phyloP scores from a whole-genome alignment of 2,329 filamentous ascomycete genomes.

The Plenodomus biglobosus region DNA sequence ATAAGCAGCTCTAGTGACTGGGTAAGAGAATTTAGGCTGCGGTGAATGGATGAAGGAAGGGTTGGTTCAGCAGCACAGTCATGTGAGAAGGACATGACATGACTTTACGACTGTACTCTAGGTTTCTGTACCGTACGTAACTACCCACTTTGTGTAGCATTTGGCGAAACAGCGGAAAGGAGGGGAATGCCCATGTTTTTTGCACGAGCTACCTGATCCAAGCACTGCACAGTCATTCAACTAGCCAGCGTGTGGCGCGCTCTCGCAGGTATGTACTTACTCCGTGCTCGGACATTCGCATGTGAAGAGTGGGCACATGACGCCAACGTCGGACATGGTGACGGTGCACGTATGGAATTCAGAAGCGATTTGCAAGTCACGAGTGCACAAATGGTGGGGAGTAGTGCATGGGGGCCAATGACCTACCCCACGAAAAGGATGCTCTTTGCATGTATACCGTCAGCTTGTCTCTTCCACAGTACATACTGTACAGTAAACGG shows the following conservation, averaged over 20 bases:
- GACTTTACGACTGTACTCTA: background rate
- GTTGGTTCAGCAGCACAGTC: too few relatives aligned
- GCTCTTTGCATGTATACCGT: background rate
- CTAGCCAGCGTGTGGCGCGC: background rate
- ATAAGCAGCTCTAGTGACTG: background rate
- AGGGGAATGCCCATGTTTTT: too few relatives aligned
- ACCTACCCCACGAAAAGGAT: background rate
- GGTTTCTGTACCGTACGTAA: background rate
- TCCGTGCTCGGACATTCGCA: background rate
- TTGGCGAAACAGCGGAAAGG: background rate
- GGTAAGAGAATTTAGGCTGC: background rate
- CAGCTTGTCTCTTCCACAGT: background rate
- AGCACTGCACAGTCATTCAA: background rate
- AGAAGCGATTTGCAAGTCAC: constrained; percentile 17
- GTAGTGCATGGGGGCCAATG: background rate
- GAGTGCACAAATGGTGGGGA: constrained; percentile 13
- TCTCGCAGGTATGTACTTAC: too few relatives aligned
- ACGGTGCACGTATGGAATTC: background rate
- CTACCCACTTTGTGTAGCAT: background rate
- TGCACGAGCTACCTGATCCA: background rate
- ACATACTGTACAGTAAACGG: too few relatives aligned
- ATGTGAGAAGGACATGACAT: background rate
- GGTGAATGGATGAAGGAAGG: too few relatives aligned
- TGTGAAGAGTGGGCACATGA: background rate
- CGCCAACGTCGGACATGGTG: background rate